Evolutionary conservation across 805 yeast species (phyloP).

Genomic region (Yamadazyma nakazawae): DNA sequence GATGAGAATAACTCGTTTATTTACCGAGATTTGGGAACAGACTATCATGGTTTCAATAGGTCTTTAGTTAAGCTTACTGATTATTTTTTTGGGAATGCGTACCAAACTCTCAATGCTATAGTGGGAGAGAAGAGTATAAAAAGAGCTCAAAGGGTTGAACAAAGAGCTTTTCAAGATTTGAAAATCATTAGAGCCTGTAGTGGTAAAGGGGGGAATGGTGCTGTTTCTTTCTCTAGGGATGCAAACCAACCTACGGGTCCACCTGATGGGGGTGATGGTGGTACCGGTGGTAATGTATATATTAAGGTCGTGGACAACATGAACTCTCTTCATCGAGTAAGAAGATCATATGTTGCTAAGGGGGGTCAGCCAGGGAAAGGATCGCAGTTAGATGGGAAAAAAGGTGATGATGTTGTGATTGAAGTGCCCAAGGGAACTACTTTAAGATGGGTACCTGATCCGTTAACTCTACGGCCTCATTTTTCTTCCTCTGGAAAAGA

Average conservation of each 20-base stretch:
- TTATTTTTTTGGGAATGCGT: conserved; percentile 39
- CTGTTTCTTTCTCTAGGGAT: conserved; percentile 81
- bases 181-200: conserved; percentile 63
- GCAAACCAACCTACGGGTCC: conserved; percentile 86
- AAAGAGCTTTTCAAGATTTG: conserved; percentile 52
- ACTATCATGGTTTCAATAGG: conserved; percentile 15
- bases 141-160: conserved; percentile 34
- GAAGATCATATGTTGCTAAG: conserved; percentile 65
- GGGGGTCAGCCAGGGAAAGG: conserved; percentile 71
- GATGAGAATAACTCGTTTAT: conserved; percentile 11
- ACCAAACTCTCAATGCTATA: conserved; percentile 38
- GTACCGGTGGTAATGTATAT: conserved; percentile 84
- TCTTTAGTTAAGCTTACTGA: conserved; percentile 27
- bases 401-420: conserved; percentile 74
- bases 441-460: conserved; percentile 81
- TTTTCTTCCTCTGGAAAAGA: conserved; percentile 15
- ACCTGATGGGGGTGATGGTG: conserved; percentile 99
- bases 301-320: conserved; percentile 75
- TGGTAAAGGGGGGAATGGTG: conserved; percentile 90
- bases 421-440: conserved; percentile 92
- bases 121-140: conserved; percentile 25
- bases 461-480: conserved; percentile 40
- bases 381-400: conserved; percentile 80
- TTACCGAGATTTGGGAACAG: conserved; percentile 20
- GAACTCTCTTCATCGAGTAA: conserved; percentile 67